These are phyloP conservation scores for Triadica sebifera DNA, from an alignment of 345 rosid species.

Conservation along the genomic window DNA sequence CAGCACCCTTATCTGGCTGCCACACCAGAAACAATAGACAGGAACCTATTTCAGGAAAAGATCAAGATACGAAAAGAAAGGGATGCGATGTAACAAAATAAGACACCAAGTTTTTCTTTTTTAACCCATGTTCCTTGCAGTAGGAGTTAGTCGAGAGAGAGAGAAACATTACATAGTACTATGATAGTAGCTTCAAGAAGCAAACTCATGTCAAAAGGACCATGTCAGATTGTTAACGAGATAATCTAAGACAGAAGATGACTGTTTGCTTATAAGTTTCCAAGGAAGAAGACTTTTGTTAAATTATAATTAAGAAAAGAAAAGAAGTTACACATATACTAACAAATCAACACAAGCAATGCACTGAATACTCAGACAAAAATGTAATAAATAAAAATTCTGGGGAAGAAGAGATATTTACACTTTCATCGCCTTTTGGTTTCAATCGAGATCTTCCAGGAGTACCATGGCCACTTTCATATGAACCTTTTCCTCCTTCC, in stretches of 20 bases:
- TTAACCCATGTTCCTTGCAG: neutral
- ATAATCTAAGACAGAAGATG: neutral
- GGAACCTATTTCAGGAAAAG: constrained; percentile 1
- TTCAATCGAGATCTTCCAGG: constrained; percentile 56
- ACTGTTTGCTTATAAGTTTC: neutral
- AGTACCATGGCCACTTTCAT: constrained; percentile 58
- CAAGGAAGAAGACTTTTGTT: neutral
- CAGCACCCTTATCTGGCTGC: constrained; percentile 69
- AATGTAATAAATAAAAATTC: neutral
- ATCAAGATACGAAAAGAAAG: neutral
- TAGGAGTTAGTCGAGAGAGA: neutral
- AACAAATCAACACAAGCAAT: neutral
- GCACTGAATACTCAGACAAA: neutral
- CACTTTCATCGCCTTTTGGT: constrained; percentile 70
- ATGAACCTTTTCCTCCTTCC: constrained; percentile 59
- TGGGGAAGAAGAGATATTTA: constrained; percentile 31
- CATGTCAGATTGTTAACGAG: neutral
- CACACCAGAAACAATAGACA: constrained; percentile 13
- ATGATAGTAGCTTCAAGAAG: neutral
- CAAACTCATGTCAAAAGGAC: neutral
- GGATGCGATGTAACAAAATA: neutral
- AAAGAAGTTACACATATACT: neutral
- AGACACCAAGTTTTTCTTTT: neutral
- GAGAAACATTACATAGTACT: neutral
- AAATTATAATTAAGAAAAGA: neutral